These are phyloP conservation scores for Tricholoma matsutake DNA, from an alignment of 768 basidiomycete genomes.

Conservation along the genomic window DNA sequence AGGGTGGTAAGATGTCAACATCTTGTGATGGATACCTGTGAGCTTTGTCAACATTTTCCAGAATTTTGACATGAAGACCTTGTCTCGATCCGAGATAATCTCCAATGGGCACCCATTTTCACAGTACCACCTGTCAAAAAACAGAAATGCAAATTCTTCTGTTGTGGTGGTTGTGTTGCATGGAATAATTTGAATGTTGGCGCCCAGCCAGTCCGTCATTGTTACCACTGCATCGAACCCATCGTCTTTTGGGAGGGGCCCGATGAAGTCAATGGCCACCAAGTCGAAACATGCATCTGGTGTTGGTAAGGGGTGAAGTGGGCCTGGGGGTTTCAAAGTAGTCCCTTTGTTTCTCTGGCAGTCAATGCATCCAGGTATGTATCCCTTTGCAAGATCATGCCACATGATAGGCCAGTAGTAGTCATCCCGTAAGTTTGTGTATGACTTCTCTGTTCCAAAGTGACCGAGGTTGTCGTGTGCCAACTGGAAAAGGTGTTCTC, in stretches of 20 bases:
- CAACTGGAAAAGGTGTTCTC: no score
- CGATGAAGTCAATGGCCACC: background rate
- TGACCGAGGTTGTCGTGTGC: no score
- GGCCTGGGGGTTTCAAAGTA: background rate
- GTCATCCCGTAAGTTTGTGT: no score
- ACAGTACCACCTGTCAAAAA: slow-evolving; percentile 28
- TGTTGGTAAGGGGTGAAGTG: background rate
- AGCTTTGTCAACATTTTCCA: background rate
- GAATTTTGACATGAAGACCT: slow-evolving; percentile 27
- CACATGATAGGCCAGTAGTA: no score
- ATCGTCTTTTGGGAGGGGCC: slow-evolving; percentile 19
- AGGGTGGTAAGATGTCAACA: background rate
- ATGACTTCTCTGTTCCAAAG: no score
- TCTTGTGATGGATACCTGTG: slow-evolving; percentile 1
- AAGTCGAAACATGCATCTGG: background rate
- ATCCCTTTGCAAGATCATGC: no score
- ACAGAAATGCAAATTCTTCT: slow-evolving; percentile 19
- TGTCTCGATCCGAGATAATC: slow-evolving; percentile 31
- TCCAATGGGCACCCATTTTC: slow-evolving; percentile 28
- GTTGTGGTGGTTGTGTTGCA: slow-evolving; percentile 12
- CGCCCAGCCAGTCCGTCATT: slow-evolving; percentile 17
- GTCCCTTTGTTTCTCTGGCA: background rate
- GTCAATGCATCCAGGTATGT: no score
- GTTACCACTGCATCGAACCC: slow-evolving; percentile 22
- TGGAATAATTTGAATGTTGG: slow-evolving; percentile 3